Base-by-base conservation (phyloP, 116 monocot species). In the Posidonia oceanica region DNA sequence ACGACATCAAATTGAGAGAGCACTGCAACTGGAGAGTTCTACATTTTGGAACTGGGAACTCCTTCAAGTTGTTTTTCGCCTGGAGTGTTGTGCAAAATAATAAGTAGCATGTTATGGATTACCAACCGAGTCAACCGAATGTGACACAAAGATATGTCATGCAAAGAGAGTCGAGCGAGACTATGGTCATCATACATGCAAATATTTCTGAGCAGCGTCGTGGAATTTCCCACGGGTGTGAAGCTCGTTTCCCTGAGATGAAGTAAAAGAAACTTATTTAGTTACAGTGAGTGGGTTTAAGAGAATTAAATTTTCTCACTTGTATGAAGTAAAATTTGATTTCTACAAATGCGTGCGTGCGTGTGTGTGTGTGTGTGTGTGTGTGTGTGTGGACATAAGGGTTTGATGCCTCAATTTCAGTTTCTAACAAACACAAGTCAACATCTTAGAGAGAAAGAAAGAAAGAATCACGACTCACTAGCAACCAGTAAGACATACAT, bases 1-100 rank as follows among this genome's bases (percentile, higher is more conserved):
- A 98, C 53, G 92, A 92, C 97, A 98, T 98, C 38, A 98, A 75
- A 76, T 98, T 98, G 54, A 92, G 87, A 42, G 92, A 85, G 63
- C 97, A 98, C 77, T 87, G 87, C 73, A 83, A 71, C 74, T 80
- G 89, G 54, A 98, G 87, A 63, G 83, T 87, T 70, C 71, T 75
- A n/a, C 75, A 84, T 20, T 76, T 75, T 17, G 85, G 72, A 11
- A 67, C 58, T 29, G 85, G 93, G 20, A 98, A 68, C 62, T 69
- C 85, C 70, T 82, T 87, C 75, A 98, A 77, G 63, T 92, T 98
- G 73, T 86, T 86, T 70, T 92, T 98, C 23, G 89, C 97, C 88
- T 85, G 21, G 11, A 63, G 1, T 61, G 52, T 48, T 37, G 41
- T 51, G 2, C 38, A 23, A 37, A 6, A 71, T 71, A 39, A 2